Evolutionary conservation across 768 basidiomycete species (phyloP).

Genomic region (Tricholoma sp.): DNA sequence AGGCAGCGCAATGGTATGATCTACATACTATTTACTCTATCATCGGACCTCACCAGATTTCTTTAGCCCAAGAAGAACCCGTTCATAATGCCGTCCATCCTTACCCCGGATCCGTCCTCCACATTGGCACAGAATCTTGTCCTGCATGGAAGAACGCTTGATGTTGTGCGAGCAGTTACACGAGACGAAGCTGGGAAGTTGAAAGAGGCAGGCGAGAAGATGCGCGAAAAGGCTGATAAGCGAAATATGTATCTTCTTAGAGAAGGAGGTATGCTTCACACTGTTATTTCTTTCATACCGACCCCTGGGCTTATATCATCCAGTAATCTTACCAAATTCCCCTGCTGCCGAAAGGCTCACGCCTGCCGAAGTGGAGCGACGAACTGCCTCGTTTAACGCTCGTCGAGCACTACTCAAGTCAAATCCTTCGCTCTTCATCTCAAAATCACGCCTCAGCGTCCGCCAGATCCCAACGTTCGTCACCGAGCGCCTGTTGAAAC

Average conservation of each 20-base stretch:
- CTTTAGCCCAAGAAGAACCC: constrained; percentile 70
- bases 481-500: constrained; percentile 85
- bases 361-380: constrained; percentile 76
- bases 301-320: neutral
- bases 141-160: constrained; percentile 87
- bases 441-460: constrained; percentile 88
- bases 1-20: constrained; percentile 33
- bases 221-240: constrained; percentile 87
- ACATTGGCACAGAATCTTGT: constrained; percentile 78
- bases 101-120: constrained; percentile 92
- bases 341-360: constrained; percentile 71
- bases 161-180: constrained; percentile 86
- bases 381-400: constrained; percentile 79
- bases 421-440: constrained; percentile 93
- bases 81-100: constrained; percentile 80
- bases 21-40: neutral
- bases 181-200: constrained; percentile 83
- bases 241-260: constrained; percentile 92
- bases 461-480: constrained; percentile 90
- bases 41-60: neutral
- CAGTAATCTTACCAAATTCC: constrained; percentile 88
- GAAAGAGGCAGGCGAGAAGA: constrained; percentile 82
- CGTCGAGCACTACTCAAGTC: constrained; percentile 78
- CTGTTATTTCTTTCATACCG: neutral
- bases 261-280: constrained; percentile 74